Percentiles rank a stretch among this genome's conserved stretches.
These are phyloP conservation scores for Apiospora malaysiana DNA, from an alignment of 2,329 filamentous ascomycete genomes.

Conservation along the genomic window DNA sequence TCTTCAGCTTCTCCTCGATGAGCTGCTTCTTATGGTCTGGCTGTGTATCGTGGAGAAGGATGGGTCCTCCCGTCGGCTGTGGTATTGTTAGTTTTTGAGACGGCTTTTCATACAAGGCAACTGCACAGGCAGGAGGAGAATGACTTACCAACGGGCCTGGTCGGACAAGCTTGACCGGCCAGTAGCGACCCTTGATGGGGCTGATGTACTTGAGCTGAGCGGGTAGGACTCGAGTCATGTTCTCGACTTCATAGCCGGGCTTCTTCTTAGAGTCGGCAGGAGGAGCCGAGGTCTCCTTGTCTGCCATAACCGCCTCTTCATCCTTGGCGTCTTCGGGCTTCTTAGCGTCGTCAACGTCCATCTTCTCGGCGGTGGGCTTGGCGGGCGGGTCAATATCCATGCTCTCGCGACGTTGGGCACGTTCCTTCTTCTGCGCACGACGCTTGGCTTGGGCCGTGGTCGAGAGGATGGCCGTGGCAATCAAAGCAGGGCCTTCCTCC, in stretches of 20 bases:
- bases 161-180: slow-evolving; percentile 72
- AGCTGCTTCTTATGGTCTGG: slow-evolving; percentile 79
- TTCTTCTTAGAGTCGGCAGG: slow-evolving; percentile 81
- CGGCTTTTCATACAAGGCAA: slow-evolving; percentile 12
- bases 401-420: slow-evolving; percentile 85
- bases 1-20: slow-evolving; percentile 92
- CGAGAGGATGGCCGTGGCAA: slow-evolving; percentile 93
- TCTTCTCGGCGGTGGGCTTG: slow-evolving; percentile 72
- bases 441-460: slow-evolving; percentile 98
- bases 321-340: slow-evolving; percentile 56
- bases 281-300: slow-evolving; percentile 60
- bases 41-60: slow-evolving; percentile 86
- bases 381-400: slow-evolving; percentile 82
- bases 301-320: slow-evolving; percentile 44
- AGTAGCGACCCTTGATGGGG: slow-evolving; percentile 88
- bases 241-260: slow-evolving; percentile 92
- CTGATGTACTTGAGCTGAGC: slow-evolving; percentile 94
- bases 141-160: slow-evolving; percentile 63
- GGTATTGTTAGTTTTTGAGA: slow-evolving; percentile 45
- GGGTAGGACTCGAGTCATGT: slow-evolving; percentile 94
- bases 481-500: slow-evolving; percentile 90
- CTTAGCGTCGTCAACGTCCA: slow-evolving; percentile 76
- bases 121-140: slow-evolving; percentile 3
- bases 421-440: slow-evolving; percentile 91
- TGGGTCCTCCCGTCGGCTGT: slow-evolving; percentile 89